These are phyloP conservation scores for Mycena alexandri DNA, from an alignment of 768 basidiomycete species.

Conservation along the genomic window DNA sequence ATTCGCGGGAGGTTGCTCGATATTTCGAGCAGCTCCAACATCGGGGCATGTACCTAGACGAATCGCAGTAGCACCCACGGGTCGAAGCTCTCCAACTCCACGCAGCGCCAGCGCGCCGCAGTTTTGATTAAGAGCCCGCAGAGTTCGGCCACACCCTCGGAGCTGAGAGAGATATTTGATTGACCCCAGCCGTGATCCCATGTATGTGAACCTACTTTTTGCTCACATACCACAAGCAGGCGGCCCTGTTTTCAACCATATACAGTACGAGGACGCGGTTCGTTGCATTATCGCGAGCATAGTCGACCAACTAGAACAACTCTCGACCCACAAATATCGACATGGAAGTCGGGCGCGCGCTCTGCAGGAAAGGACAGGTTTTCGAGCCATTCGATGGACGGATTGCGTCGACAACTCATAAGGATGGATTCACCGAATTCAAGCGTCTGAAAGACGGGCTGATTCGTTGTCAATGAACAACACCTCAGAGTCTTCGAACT, in stretches of 20 bases:
- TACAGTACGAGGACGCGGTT: too few species aligned
- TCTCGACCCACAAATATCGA: constrained; percentile 3
- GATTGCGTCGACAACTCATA: background rate
- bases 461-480: background rate
- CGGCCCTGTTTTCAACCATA: too few species aligned
- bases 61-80: background rate
- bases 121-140: too few species aligned
- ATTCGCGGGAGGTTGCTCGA: background rate
- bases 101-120: background rate
- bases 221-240: constrained; percentile 3
- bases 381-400: background rate
- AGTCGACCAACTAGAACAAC: background rate
- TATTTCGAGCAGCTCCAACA: background rate
- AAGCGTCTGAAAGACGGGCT: constrained; percentile 1
- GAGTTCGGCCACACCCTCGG: background rate
- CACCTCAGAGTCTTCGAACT: background rate
- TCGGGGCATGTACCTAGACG: background rate
- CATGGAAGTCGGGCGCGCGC: background rate
- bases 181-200: too few species aligned
- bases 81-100: background rate
- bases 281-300: too few species aligned
- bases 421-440: constrained; percentile 5
- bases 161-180: background rate
- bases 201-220: background rate
- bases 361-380: background rate